These are phyloP conservation scores for Daldinia grandis DNA, from an alignment of 495 filamentous ascomycete genomes.

Conservation along the genomic window DNA sequence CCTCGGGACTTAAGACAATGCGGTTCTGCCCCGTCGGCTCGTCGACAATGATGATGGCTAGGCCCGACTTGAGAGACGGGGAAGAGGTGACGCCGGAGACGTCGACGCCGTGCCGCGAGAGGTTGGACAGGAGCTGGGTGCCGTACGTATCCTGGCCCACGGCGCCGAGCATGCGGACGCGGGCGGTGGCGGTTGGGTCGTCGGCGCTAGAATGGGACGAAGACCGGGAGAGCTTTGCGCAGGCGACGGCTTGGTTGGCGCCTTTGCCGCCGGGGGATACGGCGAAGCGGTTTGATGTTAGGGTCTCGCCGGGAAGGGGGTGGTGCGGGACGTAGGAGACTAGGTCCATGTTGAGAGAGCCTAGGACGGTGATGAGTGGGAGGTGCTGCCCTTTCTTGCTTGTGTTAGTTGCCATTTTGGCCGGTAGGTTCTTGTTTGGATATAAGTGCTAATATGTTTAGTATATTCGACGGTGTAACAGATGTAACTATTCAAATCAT, in stretches of 20 bases:
- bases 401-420: conserved; percentile 48
- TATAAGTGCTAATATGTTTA: background rate
- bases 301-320: conserved; percentile 84
- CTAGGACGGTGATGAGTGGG: conserved; percentile 77
- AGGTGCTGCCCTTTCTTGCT: conserved; percentile 11
- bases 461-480: background rate
- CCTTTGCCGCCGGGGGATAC: conserved; percentile 92
- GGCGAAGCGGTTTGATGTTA: conserved; percentile 79
- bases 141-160: conserved; percentile 79
- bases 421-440: background rate
- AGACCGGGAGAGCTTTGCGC: conserved; percentile 58
- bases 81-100: conserved; percentile 60
- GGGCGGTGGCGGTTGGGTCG: conserved; percentile 55
- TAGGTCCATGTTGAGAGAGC: conserved; percentile 93
- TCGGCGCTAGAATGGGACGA: conserved; percentile 32
- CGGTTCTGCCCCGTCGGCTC: conserved; percentile 82
- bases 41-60: conserved; percentile 86
- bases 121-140: conserved; percentile 55
- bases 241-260: conserved; percentile 92
- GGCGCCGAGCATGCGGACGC: conserved; percentile 82
- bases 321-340: conserved; percentile 85
- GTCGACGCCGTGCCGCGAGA: conserved; percentile 70
- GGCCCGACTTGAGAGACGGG: conserved; percentile 70
- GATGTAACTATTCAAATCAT: background rate
- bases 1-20: conserved; percentile 81